Base-by-base conservation (phyloP, 352 stramenopile species). In the Lagenidium sp. region DNA sequence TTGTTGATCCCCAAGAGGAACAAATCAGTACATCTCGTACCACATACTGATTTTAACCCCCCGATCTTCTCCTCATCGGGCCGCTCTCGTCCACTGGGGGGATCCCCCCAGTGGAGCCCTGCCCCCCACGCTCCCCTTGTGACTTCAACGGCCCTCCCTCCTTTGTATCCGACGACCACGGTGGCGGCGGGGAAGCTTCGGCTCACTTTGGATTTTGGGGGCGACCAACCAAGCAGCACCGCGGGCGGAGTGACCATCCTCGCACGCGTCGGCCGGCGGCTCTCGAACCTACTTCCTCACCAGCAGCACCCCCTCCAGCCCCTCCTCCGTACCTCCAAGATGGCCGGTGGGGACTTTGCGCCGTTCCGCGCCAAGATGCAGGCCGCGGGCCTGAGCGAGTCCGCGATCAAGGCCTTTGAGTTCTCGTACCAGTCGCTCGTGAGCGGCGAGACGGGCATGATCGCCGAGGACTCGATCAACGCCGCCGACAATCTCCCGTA, bases 381-480 rank as follows among this genome's bases (percentile, higher is more conserved):
- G 60, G 77, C 77, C 25, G 96, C 95, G 19, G 93, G 94, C 36
- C 85, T 98, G 47, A 96, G 88, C 48, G 72, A 89, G 28, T 95
- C 95, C 16, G 95, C 95, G 47, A 97, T 99, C 70, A 94, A 96
- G 55, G 92, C 96, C 37, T 99, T 99, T 55, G 91, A 98, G 78
- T 97, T 90, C 58, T 97, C 92, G 36, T 99, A 98, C 75, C 80
- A 95, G 38, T 94, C 94, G 22, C 86, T 99, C 34, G 76, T 94
- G 52, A 88, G 81, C 49, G 88, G 88, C 55, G 87, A 96, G 44
- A 97, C 87, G 19, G 96, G 96, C 53, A 97, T 98, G 80, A 99
- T 99, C 62, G 59, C 89, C 24, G 96, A 99, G 65, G 64, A 65
- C 38, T 94, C 82, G 44, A 98, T 99, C 59, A 62, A 76, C 41